A percentile compares a stretch with the other conserved stretches of the same genome.
Conservation (phyloP, 352 stramenopile genomes). For the Globisporangium barbulae region DNA sequence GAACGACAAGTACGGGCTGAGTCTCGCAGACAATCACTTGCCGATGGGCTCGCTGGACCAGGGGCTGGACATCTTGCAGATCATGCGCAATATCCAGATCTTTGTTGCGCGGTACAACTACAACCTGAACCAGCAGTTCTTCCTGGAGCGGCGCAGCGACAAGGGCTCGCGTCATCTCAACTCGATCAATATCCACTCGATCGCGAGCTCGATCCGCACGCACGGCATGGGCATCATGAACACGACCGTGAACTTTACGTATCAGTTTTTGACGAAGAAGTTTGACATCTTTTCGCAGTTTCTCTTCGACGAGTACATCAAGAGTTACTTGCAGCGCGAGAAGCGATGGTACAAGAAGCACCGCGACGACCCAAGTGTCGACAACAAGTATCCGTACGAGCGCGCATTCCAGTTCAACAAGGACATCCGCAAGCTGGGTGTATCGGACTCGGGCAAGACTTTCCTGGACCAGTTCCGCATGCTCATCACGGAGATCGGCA, state of each 20-base stretch:
- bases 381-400: conserved; percentile 93
- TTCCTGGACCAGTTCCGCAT: conserved; percentile 91
- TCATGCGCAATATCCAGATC: conserved; percentile 95
- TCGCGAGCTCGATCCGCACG: conserved; percentile 90
- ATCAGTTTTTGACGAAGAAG: conserved; percentile 92
- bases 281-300: conserved; percentile 92
- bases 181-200: conserved; percentile 92
- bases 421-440: conserved; percentile 83
- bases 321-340: conserved; percentile 91
- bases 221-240: conserved; percentile 96
- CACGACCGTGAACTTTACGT: conserved; percentile 95
- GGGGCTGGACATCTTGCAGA: conserved; percentile 92
- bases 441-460: conserved; percentile 83
- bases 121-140: conserved; percentile 95
- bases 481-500: conserved; percentile 92
- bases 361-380: conserved; percentile 81
- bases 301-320: conserved; percentile 94
- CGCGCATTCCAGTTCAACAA: conserved; percentile 92
- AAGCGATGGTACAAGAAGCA: conserved; percentile 93
- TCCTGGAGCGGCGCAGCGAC: conserved; percentile 90
- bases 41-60: conserved; percentile 92
- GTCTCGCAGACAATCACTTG: conserved; percentile 89
- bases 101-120: conserved; percentile 93
- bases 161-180: conserved; percentile 91
- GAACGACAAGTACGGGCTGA: conserved; percentile 91